Conservation (phyloP, 2,329 filamentous ascomycete species). For the Fusarium chlamydosporum region DNA sequence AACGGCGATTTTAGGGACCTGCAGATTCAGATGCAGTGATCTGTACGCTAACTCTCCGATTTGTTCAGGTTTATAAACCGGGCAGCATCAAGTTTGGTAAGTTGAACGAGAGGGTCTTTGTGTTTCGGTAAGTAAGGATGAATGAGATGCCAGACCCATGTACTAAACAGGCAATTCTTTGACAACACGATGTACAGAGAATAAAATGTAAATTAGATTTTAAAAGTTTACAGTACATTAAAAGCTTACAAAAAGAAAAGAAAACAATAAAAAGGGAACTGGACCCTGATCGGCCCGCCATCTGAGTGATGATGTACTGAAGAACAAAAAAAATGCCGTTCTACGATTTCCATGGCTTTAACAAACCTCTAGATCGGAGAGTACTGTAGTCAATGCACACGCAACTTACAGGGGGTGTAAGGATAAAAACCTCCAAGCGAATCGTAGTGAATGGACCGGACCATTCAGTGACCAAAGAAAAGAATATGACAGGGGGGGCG, state of each 20-base stretch:
- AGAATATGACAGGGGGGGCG: conserved; percentile 1
- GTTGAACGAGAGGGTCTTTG: neutral
- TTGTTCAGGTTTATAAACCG: conserved; percentile 20
- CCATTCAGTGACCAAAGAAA: neutral
- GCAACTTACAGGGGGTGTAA: conserved; percentile 40
- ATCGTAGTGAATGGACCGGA: conserved; percentile 12
- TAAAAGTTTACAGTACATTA: neutral
- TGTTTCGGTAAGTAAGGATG: neutral
- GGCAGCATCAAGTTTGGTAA: neutral
- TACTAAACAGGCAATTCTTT: conserved; percentile 9
- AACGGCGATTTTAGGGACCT: conserved; percentile 28
- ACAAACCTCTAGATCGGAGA: conserved; percentile 46
- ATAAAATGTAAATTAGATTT: neutral
- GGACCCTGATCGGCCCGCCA: conserved; percentile 3
- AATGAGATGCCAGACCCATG: conserved; percentile 2
- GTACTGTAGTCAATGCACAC: conserved; percentile 32
- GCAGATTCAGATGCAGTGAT: conserved; percentile 30
- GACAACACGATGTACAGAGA: neutral
- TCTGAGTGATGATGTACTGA: neutral
- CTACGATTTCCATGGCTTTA: conserved; percentile 46
- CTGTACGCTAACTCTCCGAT: conserved; percentile 23
- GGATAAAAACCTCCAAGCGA: conserved; percentile 5
- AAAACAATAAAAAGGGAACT: neutral
- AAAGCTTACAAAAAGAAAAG: neutral
- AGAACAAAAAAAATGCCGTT: conserved; percentile 5